Percentiles rank a stretch among this genome's conserved stretches.
phyloP scores from a whole-genome alignment of 495 filamentous ascomycete species.

The Letharia lupina region DNA sequence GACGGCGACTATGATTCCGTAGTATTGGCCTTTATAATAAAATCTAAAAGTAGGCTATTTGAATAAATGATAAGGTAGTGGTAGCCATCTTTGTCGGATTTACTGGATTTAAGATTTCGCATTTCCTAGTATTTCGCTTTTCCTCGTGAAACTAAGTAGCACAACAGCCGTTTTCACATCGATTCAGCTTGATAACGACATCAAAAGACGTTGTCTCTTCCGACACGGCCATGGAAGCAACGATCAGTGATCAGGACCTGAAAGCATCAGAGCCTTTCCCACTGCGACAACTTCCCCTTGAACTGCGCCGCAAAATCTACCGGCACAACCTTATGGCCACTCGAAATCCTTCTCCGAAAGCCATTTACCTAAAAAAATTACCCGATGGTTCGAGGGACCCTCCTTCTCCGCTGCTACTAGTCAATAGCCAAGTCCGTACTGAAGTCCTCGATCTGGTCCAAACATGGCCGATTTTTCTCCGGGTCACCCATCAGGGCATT shows the following conservation, averaged over 20 bases:
- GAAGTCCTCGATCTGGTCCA: conserved; percentile 8
- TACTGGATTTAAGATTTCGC: too few species aligned
- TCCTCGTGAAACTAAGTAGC: not conserved
- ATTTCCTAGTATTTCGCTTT: too few species aligned
- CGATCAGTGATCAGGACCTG: not conserved
- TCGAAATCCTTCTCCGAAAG: not conserved
- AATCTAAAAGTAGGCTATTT: too few species aligned
- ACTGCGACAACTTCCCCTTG: conserved; percentile 1
- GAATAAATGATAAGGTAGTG: too few species aligned
- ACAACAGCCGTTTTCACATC: not conserved
- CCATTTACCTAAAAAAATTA: not conserved
- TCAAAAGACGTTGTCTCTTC: not conserved
- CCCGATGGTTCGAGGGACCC: not conserved
- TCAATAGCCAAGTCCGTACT: conserved; percentile 8
- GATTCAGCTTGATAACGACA: not conserved
- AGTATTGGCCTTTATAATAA: too few species aligned
- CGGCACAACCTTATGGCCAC: not conserved
- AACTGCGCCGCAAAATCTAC: conserved; percentile 10
- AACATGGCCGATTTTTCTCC: not conserved
- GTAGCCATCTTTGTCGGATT: too few species aligned
- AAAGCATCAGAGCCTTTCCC: not conserved
- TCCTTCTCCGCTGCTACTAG: conserved; percentile 8
- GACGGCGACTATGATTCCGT: too few species aligned
- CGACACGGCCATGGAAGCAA: conserved; percentile 2
- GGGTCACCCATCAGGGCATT: conserved; percentile 7